Percentiles rank a stretch among this genome's conserved stretches.
Evolutionary conservation across 306 rosid species (phyloP).

Genomic region (Astragalus glycyphyllos): DNA sequence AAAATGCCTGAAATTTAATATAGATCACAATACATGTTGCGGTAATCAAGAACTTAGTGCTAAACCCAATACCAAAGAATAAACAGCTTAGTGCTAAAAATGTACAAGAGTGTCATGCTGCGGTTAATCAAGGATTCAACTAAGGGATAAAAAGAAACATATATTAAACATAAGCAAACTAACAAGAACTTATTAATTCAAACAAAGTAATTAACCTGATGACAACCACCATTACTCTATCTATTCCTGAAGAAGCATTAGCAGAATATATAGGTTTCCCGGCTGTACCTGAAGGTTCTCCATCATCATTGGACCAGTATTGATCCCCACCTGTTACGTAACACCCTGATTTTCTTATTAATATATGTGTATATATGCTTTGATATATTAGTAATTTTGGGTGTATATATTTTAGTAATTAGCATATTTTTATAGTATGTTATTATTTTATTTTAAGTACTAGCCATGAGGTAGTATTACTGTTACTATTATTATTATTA

Average conservation of each 20-base stretch:
- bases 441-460: too few species aligned
- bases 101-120: too few species aligned
- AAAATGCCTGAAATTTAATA: slow-evolving; percentile 61
- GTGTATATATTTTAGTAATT: too few species aligned
- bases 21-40: neutral
- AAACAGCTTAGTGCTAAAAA: too few species aligned
- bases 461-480: too few species aligned
- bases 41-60: slow-evolving; percentile 33
- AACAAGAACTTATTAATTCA: neutral
- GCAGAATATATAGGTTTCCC: slow-evolving; percentile 94
- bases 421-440: too few species aligned
- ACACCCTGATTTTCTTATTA: too few species aligned
- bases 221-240: slow-evolving; percentile 96
- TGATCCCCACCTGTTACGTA: slow-evolving; percentile 90
- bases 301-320: slow-evolving; percentile 90
- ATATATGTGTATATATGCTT: too few species aligned
- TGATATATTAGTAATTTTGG: too few species aligned
- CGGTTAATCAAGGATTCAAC: neutral
- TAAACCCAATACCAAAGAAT: slow-evolving; percentile 26
- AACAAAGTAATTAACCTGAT: slow-evolving; percentile 64
- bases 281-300: slow-evolving; percentile 94
- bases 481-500: too few species aligned
- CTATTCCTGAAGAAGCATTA: slow-evolving; percentile 83
- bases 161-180: neutral
- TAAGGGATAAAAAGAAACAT: neutral